Conservation (phyloP, 2,329 filamentous ascomycete species). For the Boeremia exigua region DNA sequence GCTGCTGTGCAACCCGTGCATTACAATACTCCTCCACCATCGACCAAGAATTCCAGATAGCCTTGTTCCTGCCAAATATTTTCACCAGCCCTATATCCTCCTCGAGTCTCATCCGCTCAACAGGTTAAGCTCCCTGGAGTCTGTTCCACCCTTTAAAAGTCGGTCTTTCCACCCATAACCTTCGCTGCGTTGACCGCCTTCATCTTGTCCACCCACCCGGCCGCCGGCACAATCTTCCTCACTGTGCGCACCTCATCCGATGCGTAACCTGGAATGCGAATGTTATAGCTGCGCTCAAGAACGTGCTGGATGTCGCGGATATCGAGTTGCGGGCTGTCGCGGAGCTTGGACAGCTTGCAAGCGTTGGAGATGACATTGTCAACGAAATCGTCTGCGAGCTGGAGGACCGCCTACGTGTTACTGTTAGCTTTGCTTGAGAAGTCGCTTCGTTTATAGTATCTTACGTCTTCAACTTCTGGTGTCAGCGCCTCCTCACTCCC, state of each 20-base stretch:
- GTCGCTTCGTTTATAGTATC: constrained; percentile 21
- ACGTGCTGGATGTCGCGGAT: constrained; percentile 67
- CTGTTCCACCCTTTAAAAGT: constrained; percentile 33
- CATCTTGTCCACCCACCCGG: constrained; percentile 95
- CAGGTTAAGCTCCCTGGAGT: neutral
- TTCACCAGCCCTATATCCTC: no score
- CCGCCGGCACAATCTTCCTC: constrained; percentile 86
- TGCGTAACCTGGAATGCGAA: constrained; percentile 88
- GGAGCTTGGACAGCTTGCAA: constrained; percentile 90
- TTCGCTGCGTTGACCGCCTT: constrained; percentile 95
- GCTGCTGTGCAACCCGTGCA: neutral
- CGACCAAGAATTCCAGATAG: neutral
- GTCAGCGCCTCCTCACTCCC: constrained; percentile 80
- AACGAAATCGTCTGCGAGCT: constrained; percentile 91
- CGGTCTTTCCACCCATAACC: constrained; percentile 60
- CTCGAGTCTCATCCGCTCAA: neutral
- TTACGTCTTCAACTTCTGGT: constrained; percentile 94
- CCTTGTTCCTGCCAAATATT: no score
- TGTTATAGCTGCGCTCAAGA: constrained; percentile 70
- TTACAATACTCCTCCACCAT: neutral
- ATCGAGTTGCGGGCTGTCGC: constrained; percentile 87
- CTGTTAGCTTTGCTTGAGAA: constrained; percentile 21
- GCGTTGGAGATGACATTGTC: constrained; percentile 87
- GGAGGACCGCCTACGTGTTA: constrained; percentile 73
- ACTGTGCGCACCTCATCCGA: constrained; percentile 94